Conservation (phyloP, 202 grass and related monocot genomes). For the Cymbopogon flexuosus region DNA sequence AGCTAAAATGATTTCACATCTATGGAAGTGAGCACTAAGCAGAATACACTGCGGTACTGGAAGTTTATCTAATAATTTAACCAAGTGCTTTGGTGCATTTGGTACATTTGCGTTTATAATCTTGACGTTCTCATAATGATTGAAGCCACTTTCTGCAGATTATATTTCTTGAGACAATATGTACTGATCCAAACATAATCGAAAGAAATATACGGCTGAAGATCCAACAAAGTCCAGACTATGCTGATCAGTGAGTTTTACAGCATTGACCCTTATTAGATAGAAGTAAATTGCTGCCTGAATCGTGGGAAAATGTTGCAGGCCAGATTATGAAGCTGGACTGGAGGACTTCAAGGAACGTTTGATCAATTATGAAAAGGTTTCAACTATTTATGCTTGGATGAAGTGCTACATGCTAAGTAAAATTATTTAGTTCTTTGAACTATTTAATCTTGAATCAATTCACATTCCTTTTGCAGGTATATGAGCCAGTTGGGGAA, state of each 20-base stretch:
- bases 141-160: slow-evolving; percentile 52
- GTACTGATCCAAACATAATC: slow-evolving; percentile 85
- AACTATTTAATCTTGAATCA: slow-evolving; percentile 27
- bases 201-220: slow-evolving; percentile 92
- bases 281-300: slow-evolving; percentile 26
- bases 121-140: slow-evolving; percentile 31
- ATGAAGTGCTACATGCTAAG: background rate
- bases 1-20: slow-evolving; percentile 31
- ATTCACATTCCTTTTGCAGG: slow-evolving; percentile 43
- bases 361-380: slow-evolving; percentile 88
- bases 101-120: slow-evolving; percentile 6
- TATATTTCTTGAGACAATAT: slow-evolving; percentile 99
- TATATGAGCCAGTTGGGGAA: slow-evolving; percentile 85
- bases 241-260: slow-evolving; percentile 72
- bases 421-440: slow-evolving; percentile 29
- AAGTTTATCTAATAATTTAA: slow-evolving; percentile 7
- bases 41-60: background rate
- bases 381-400: slow-evolving; percentile 32
- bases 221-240: slow-evolving; percentile 99
- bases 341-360: slow-evolving; percentile 84
- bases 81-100: slow-evolving; percentile 16
- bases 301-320: slow-evolving; percentile 35
- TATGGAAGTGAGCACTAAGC: slow-evolving; percentile 11
- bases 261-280: slow-evolving; percentile 16
- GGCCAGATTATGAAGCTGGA: slow-evolving; percentile 83